phyloP scores from a whole-genome alignment of 805 yeast species.

The Clavispora asparagi region DNA sequence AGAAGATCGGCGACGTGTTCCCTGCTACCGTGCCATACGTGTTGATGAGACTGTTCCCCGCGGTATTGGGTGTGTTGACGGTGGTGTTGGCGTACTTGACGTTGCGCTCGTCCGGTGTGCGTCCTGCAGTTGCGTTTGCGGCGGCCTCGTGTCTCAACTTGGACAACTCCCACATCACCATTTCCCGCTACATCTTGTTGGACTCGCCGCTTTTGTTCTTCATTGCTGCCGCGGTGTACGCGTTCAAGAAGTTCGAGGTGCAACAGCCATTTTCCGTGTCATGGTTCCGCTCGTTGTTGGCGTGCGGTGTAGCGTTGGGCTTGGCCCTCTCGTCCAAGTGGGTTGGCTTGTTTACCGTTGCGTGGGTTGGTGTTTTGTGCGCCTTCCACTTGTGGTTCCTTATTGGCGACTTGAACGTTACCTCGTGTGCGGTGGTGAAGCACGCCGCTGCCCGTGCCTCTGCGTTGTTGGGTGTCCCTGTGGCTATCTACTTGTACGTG shows the following conservation, averaged over 20 bases:
- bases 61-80: slow-evolving; percentile 63
- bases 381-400: slow-evolving; percentile 63
- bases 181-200: slow-evolving; percentile 67
- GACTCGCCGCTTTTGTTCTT: slow-evolving; percentile 76
- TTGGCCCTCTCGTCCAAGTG: slow-evolving; percentile 72
- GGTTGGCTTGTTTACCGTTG: slow-evolving; percentile 79
- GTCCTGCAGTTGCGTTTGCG: slow-evolving; percentile 56
- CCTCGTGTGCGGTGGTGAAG: slow-evolving; percentile 37
- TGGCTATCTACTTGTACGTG: slow-evolving; percentile 47
- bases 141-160: slow-evolving; percentile 52
- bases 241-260: slow-evolving; percentile 61
- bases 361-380: slow-evolving; percentile 68
- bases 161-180: slow-evolving; percentile 67
- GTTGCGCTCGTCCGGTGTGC: slow-evolving; percentile 65
- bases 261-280: slow-evolving; percentile 53
- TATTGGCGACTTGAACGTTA: slow-evolving; percentile 61
- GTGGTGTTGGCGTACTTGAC: slow-evolving; percentile 63
- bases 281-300: slow-evolving; percentile 56
- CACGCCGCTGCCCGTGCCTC: slow-evolving; percentile 50
- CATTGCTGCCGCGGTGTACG: slow-evolving; percentile 65
- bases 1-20: slow-evolving; percentile 57
- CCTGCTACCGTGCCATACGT: slow-evolving; percentile 60
- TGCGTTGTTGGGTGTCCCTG: slow-evolving; percentile 55
- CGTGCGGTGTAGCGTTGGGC: slow-evolving; percentile 70
- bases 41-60: slow-evolving; percentile 67